phyloP scores from a whole-genome alignment of 768 basidiomycete species.

The Psilocybe tampanensis region DNA sequence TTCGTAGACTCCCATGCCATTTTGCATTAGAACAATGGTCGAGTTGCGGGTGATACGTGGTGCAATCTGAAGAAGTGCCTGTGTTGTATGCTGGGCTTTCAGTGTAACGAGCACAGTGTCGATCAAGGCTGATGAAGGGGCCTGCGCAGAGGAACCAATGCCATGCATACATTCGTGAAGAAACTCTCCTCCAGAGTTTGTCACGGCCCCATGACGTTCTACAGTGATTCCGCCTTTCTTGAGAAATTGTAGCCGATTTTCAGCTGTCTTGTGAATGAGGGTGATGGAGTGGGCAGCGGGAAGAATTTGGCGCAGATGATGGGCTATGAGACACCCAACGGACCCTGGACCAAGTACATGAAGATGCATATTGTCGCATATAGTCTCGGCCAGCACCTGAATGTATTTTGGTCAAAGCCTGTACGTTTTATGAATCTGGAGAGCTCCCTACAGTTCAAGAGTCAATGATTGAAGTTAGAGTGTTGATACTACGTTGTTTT shows the following conservation, averaged over 20 bases:
- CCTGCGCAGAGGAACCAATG: neutral
- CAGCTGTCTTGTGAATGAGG: conserved; percentile 66
- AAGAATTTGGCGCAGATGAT: conserved; percentile 71
- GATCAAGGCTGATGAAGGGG: conserved; percentile 41
- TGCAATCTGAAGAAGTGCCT: conserved; percentile 57
- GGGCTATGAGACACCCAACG: conserved; percentile 80
- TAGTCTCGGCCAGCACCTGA: neutral
- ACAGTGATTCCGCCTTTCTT: conserved; percentile 44
- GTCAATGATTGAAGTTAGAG: too few relatives aligned
- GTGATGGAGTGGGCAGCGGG: conserved; percentile 55
- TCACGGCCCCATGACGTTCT: conserved; percentile 49
- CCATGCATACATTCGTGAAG: conserved; percentile 47
- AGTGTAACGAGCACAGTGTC: conserved; percentile 81
- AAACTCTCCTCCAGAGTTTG: conserved; percentile 43
- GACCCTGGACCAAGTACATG: conserved; percentile 82
- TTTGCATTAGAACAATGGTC: conserved; percentile 92
- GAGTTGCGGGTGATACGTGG: conserved; percentile 65
- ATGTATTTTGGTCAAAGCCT: too few relatives aligned
- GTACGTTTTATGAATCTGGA: too few relatives aligned
- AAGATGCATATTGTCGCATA: conserved; percentile 55
- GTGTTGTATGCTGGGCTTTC: conserved; percentile 70
- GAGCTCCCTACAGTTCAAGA: neutral
- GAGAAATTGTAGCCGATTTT: conserved; percentile 35
- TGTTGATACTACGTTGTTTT: too few relatives aligned
- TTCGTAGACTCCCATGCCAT: conserved; percentile 94